A percentile compares a stretch with the other conserved stretches of the same genome.
Evolutionary conservation across 1,139 yeast species (phyloP).

Genomic region (Yamadazyma buinensis): DNA sequence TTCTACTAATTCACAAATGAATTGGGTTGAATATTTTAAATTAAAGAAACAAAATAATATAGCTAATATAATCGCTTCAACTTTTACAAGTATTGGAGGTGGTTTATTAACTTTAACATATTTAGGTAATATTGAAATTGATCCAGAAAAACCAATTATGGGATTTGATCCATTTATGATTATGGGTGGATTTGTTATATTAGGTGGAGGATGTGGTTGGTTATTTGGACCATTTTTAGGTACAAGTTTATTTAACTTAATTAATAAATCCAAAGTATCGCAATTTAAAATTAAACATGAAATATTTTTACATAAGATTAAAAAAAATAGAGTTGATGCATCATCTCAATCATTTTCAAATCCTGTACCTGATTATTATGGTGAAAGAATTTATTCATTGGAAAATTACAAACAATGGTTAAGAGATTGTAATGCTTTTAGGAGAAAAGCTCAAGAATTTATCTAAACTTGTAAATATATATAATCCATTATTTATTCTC

Average conservation of each 20-base stretch:
- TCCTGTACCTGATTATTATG: slow-evolving; percentile 97
- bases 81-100: slow-evolving; percentile 64
- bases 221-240: slow-evolving; percentile 84
- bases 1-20: slow-evolving; percentile 24
- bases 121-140: slow-evolving; percentile 76
- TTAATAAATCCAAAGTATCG: slow-evolving; percentile 44
- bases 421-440: slow-evolving; percentile 88
- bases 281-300: slow-evolving; percentile 62
- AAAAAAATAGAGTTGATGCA: slow-evolving; percentile 84
- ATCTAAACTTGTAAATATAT: too few relatives aligned
- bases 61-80: slow-evolving; percentile 64
- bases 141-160: slow-evolving; percentile 74
- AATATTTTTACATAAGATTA: slow-evolving; percentile 68
- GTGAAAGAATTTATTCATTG: slow-evolving; percentile 87
- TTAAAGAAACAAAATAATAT: slow-evolving; percentile 74
- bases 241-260: slow-evolving; percentile 56
- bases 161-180: slow-evolving; percentile 88
- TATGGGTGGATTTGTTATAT: slow-evolving; percentile 59
- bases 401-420: slow-evolving; percentile 92
- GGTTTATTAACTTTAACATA: slow-evolving; percentile 71
- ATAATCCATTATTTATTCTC: too few relatives aligned
- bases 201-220: slow-evolving; percentile 77
- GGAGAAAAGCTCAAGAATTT: slow-evolving; percentile 80
- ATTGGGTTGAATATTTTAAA: slow-evolving; percentile 77
- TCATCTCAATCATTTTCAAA: slow-evolving; percentile 87